Conservation (phyloP, 371 early-diverging fungal species). For the Lichtheimia corymbifera region DNA sequence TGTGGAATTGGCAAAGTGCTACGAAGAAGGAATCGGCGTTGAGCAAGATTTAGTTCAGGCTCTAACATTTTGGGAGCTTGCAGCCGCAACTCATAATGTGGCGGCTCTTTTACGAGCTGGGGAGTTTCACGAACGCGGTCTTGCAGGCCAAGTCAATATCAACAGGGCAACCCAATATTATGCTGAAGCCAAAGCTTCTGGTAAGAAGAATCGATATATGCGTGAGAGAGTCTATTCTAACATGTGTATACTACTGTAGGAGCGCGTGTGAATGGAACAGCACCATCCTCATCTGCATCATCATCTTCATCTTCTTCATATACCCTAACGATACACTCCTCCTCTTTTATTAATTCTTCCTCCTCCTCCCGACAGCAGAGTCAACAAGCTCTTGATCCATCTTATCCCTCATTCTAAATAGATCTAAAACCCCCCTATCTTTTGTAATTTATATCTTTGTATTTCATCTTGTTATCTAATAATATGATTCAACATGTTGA, state of each 20-base stretch:
- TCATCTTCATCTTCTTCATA: conserved; percentile 10
- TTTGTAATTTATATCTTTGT: too few species aligned
- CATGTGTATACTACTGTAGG: background rate
- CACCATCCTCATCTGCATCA: conserved; percentile 2
- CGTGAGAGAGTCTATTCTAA: background rate
- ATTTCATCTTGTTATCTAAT: too few species aligned
- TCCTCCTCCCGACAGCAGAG: too few species aligned
- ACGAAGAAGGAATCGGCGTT: conserved; percentile 28
- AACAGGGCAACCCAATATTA: conserved; percentile 6
- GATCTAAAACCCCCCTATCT: too few species aligned
- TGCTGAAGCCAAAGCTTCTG: conserved; percentile 4
- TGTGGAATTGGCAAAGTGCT: conserved; percentile 27
- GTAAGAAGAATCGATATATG: background rate
- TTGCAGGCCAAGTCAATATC: conserved; percentile 15
- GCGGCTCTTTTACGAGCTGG: conserved; percentile 24
- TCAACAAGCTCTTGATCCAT: too few species aligned
- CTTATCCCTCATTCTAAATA: too few species aligned
- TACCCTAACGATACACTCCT: conserved; percentile 3
- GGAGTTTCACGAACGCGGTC: conserved; percentile 27
- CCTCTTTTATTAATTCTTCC: too few species aligned
- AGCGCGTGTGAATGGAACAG: background rate
- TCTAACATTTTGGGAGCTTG: conserved; percentile 29
- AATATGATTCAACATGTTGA: too few species aligned
- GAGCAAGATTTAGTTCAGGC: conserved; percentile 23
- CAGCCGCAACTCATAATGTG: conserved; percentile 26